Conservation (phyloP, 2,329 filamentous ascomycete genomes). For the Trichoderma sp. region DNA sequence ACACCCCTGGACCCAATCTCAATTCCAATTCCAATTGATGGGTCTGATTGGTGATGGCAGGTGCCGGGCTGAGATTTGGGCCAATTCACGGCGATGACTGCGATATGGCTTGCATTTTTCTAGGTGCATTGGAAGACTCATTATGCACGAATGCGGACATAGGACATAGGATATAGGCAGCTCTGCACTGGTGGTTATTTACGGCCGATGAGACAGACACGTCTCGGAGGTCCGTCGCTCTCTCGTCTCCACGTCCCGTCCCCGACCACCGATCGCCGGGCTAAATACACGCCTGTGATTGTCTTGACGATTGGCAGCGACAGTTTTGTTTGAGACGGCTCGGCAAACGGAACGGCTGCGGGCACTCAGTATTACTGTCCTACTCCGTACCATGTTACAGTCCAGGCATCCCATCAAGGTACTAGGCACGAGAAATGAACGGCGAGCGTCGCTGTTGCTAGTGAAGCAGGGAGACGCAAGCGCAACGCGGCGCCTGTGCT, state of each 20-base stretch:
- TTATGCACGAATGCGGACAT: neutral
- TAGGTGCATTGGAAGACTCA: neutral
- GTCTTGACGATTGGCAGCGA: neutral
- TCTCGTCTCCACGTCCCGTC: neutral
- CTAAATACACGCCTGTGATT: neutral
- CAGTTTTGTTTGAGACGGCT: neutral
- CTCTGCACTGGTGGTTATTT: neutral
- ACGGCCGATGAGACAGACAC: neutral
- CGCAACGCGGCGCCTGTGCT: constrained; percentile 10
- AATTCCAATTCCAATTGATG: neutral
- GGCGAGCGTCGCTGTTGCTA: neutral
- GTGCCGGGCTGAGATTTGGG: neutral
- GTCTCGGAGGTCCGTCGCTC: neutral
- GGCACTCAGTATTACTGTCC: neutral
- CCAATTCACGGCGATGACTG: neutral
- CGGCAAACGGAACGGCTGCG: neutral
- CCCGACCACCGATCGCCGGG: neutral
- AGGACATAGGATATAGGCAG: neutral
- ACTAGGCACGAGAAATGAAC: neutral
- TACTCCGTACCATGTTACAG: neutral
- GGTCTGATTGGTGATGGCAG: neutral
- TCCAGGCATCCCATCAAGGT: neutral
- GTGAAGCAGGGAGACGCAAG: constrained; percentile 17
- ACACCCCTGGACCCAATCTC: neutral
- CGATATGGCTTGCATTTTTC: neutral